phyloP scores from a whole-genome alignment of 208 protist genomes.

The Blechomonas ayalai region DNA sequence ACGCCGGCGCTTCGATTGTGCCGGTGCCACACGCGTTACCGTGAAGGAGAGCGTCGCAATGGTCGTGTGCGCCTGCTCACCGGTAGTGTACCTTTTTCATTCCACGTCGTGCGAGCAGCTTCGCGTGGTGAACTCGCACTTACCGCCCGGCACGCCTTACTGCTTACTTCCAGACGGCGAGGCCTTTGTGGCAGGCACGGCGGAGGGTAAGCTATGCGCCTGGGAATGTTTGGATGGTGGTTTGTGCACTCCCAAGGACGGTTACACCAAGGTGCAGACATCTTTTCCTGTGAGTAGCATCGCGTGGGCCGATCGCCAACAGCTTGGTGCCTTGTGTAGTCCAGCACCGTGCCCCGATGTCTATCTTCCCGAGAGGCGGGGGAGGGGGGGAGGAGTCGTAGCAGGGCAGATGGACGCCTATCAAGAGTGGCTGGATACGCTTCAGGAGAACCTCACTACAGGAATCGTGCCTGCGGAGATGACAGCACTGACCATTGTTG shows the following conservation, averaged over 20 bases:
- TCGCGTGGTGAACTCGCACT: constrained; percentile 32
- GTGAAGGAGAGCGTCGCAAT: constrained; percentile 28
- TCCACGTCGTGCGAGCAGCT: constrained; percentile 32
- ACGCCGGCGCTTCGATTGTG: constrained; percentile 30
- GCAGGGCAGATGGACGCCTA: too few relatives aligned
- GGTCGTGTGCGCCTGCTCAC: constrained; percentile 40
- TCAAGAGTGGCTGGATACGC: constrained; percentile 4
- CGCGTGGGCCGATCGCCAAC: constrained; percentile 42
- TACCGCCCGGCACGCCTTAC: constrained; percentile 22
- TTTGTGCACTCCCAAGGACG: constrained; percentile 37
- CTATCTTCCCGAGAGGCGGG: neutral
- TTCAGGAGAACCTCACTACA: neutral
- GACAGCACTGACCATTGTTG: constrained; percentile 36
- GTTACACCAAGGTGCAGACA: constrained; percentile 27
- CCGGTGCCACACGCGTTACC: constrained; percentile 38
- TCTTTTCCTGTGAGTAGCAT: constrained; percentile 34
- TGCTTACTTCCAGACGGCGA: constrained; percentile 59
- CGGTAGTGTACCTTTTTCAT: constrained; percentile 59
- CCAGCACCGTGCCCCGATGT: constrained; percentile 19
- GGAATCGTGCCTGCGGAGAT: constrained; percentile 22
- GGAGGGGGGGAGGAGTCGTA: neutral
- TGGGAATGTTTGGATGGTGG: constrained; percentile 67
- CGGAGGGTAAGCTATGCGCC: constrained; percentile 13
- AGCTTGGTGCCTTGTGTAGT: constrained; percentile 43
- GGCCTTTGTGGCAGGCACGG: constrained; percentile 45